Percentiles rank a stretch among this genome's conserved stretches.
These are phyloP conservation scores for Wilcoxina mikolae DNA, from an alignment of 495 filamentous ascomycete genomes.

Conservation along the genomic window DNA sequence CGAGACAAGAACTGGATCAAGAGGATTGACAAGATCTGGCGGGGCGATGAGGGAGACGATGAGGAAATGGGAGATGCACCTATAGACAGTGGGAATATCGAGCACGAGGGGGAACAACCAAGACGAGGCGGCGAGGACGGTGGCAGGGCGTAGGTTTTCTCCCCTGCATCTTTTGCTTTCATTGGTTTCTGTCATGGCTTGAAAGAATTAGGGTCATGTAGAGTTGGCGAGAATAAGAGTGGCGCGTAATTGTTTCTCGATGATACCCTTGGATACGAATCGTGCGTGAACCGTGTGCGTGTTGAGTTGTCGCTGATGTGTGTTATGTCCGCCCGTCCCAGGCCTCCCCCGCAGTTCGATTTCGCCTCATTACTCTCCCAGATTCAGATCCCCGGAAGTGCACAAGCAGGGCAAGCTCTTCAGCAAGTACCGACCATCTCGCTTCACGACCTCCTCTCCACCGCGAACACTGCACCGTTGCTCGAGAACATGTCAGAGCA, in stretches of 20 bases:
- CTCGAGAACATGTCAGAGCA: conserved; percentile 49
- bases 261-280: conserved; percentile 7
- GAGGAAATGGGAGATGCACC: conserved; percentile 69
- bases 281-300: background rate
- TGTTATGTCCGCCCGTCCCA: background rate
- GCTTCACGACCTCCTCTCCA: conserved; percentile 68
- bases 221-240: conserved; percentile 23
- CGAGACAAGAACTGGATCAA: conserved; percentile 38
- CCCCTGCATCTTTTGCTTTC: conserved; percentile 27
- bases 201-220: conserved; percentile 16
- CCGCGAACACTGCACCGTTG: conserved; percentile 59
- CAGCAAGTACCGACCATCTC: conserved; percentile 55
- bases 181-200: conserved; percentile 15
- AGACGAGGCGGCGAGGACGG: conserved; percentile 90
- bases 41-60: conserved; percentile 77
- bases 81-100: conserved; percentile 76
- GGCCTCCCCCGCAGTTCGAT: conserved; percentile 9
- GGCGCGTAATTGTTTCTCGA: conserved; percentile 14
- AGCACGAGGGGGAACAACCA: conserved; percentile 74
- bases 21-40: conserved; percentile 66
- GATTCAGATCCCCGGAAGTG: conserved; percentile 28
- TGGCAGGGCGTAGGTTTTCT: conserved; percentile 83
- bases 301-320: background rate
- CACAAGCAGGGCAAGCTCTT: conserved; percentile 23
- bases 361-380: conserved; percentile 63